A percentile compares a stretch with the other conserved stretches of the same genome.
Conservation (phyloP, 129 eudicot genomes). For the Tagetes patula region DNA sequence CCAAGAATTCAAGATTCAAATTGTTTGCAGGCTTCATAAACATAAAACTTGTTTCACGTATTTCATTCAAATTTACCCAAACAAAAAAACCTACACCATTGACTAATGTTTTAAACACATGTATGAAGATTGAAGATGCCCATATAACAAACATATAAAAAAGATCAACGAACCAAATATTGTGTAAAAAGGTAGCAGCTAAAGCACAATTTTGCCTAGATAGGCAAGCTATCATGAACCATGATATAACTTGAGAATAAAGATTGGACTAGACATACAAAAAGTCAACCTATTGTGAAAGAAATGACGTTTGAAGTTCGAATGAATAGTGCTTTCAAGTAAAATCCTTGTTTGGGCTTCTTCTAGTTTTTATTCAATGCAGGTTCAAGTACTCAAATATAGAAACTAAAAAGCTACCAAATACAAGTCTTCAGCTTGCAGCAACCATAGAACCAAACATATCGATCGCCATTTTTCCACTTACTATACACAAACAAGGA, state of each 20-base stretch:
- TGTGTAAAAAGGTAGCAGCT: not conserved
- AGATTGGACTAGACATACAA: not conserved
- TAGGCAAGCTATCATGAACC: not conserved
- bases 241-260: not conserved
- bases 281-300: not conserved
- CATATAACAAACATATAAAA: not conserved
- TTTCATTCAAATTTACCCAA: too few relatives aligned
- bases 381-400: constrained; percentile 6
- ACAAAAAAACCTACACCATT: not conserved
- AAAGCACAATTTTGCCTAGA: not conserved
- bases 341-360: not conserved
- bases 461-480: not conserved
- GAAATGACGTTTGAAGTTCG: not conserved
- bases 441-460: constrained; percentile 6
- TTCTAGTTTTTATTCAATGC: not conserved
- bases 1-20: too few relatives aligned
- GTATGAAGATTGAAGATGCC: not conserved
- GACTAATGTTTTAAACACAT: not conserved
- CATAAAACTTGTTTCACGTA: too few relatives aligned
- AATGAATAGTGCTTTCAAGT: not conserved
- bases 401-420: constrained; percentile 5
- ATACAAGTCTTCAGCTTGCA: constrained; percentile 6
- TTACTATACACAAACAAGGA: not conserved
- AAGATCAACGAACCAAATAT: not conserved
- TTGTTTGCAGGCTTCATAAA: too few relatives aligned